These are phyloP conservation scores for Casuarina cunninghamiana DNA, from an alignment of 306 rosid species.

Conservation along the genomic window DNA sequence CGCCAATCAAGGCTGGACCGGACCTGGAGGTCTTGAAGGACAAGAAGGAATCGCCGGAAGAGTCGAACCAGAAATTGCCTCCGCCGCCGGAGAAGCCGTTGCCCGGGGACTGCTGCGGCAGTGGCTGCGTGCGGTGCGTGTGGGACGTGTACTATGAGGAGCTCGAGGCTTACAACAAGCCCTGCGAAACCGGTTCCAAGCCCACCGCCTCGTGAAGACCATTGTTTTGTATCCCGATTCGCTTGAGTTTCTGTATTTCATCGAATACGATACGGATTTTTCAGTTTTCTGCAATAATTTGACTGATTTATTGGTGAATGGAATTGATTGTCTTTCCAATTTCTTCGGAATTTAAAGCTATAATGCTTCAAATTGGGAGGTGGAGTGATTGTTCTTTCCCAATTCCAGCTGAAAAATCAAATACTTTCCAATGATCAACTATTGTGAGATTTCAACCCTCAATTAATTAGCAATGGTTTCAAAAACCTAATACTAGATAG, in stretches of 20 bases:
- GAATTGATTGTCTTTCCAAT: not conserved
- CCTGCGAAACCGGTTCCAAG: slow-evolving; percentile 40
- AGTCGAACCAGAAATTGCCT: slow-evolving; percentile 26
- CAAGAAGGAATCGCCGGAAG: not conserved
- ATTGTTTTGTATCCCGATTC: not conserved
- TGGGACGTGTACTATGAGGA: slow-evolving; percentile 92
- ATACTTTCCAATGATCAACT: not conserved
- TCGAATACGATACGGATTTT: not conserved
- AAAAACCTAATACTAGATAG: too few relatives aligned
- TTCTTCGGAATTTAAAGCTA: not conserved
- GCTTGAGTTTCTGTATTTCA: not conserved
- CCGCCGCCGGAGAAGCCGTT: slow-evolving; percentile 89
- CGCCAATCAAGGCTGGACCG: slow-evolving; percentile 1
- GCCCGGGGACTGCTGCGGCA: slow-evolving; percentile 88
- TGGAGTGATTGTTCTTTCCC: not conserved
- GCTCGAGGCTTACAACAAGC: slow-evolving; percentile 70
- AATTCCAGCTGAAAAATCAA: not conserved
- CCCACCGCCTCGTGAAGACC: slow-evolving; percentile 3
- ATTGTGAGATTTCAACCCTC: too few relatives aligned
- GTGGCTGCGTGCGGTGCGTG: slow-evolving; percentile 91
- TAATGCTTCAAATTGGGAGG: not conserved
- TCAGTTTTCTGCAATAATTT: not conserved
- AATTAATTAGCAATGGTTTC: too few relatives aligned
- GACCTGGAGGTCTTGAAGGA: slow-evolving; percentile 1
- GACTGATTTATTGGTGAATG: not conserved